phyloP scores from a whole-genome alignment of 2,329 filamentous ascomycete genomes.

The Botryotinia calthae region DNA sequence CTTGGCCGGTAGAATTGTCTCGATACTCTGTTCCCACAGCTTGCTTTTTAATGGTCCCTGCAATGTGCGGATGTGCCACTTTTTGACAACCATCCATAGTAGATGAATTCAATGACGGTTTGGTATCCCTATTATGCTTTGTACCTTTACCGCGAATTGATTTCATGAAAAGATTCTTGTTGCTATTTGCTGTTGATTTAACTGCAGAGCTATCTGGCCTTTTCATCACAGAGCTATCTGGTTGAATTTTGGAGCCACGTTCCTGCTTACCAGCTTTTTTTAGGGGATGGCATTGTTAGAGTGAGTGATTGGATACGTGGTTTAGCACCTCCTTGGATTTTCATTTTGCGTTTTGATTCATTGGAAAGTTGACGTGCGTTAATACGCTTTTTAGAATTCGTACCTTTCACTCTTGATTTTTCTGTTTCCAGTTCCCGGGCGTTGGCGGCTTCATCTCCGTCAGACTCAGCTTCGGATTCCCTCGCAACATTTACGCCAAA shows the following conservation, averaged over 20 bases:
- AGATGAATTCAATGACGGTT: background rate
- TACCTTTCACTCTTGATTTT: conserved; percentile 19
- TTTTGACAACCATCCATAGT: background rate
- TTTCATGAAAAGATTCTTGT: background rate
- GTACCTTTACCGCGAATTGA: background rate
- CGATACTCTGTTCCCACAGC: background rate
- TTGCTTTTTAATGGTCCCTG: background rate
- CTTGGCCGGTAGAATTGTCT: background rate
- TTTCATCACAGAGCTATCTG: conserved; percentile 6
- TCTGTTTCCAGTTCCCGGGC: conserved; percentile 10
- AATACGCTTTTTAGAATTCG: conserved; percentile 8
- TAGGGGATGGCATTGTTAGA: background rate
- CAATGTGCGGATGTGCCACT: background rate
- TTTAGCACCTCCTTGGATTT: background rate
- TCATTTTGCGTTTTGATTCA: background rate
- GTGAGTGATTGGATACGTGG: background rate
- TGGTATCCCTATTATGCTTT: background rate
- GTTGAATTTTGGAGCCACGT: background rate
- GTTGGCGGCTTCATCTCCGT: background rate
- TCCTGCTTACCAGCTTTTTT: background rate
- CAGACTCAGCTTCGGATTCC: conserved; percentile 32
- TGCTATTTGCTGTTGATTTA: background rate
- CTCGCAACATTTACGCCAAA: conserved; percentile 34
- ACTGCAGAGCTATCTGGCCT: background rate
- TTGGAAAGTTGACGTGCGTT: background rate